Evolutionary conservation across 2,329 filamentous ascomycete genomes (phyloP).

Genomic region (Blastomyces emzantsi): DNA sequence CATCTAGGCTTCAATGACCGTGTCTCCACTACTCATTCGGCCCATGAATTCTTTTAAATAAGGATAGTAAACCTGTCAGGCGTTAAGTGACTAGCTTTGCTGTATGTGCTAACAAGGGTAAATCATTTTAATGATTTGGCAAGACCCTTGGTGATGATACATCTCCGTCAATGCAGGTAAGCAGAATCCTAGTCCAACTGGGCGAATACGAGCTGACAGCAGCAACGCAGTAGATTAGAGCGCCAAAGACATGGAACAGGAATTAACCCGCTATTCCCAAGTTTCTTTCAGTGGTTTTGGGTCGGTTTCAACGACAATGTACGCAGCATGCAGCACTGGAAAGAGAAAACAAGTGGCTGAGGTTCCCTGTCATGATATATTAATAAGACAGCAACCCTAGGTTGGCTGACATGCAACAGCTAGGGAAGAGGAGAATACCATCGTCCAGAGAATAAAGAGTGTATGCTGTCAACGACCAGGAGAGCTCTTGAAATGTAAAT

Average conservation of each 20-base stretch:
- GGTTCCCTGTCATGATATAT: neutral
- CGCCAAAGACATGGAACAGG: neutral
- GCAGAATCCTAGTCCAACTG: neutral
- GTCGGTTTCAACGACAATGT: neutral
- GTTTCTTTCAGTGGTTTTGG: neutral
- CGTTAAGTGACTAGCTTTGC: neutral
- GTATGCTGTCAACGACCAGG: neutral
- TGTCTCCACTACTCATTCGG: neutral
- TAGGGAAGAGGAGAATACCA: neutral
- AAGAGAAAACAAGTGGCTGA: neutral
- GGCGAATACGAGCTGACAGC: neutral
- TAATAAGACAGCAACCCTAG: neutral
- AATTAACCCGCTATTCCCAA: neutral
- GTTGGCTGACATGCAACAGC: neutral
- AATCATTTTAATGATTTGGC: neutral
- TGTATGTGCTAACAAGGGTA: neutral
- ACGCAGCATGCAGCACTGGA: conserved; percentile 1
- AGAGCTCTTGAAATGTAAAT: neutral
- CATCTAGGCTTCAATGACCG: neutral
- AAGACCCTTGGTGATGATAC: neutral
- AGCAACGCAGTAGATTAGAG: neutral
- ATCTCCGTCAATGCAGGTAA: neutral
- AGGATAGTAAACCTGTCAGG: neutral
- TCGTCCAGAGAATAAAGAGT: neutral
- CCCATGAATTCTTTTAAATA: neutral